Conservation (phyloP, 202 grass and related monocot genomes). For the Setaria viridis region DNA sequence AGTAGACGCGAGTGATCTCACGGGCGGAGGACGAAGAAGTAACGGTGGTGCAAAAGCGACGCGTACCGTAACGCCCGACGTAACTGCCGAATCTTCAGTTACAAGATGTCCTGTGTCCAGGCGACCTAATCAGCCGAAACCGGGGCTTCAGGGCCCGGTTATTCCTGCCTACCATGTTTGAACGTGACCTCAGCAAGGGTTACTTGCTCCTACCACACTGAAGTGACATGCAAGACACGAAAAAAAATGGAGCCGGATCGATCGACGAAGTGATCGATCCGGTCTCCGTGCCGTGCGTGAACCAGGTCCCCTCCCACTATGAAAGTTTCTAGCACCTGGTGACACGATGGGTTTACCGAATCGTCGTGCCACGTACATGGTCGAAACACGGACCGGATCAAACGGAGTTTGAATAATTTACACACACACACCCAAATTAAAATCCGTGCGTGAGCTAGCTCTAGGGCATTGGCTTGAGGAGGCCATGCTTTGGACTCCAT, state of each 20-base stretch:
- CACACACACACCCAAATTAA: too few species aligned
- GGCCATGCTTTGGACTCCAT: too few species aligned
- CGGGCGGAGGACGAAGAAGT: neutral
- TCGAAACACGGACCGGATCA: neutral
- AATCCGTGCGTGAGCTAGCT: too few species aligned
- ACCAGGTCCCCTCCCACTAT: neutral
- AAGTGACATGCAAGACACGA: slow-evolving; percentile 39
- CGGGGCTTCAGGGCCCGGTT: neutral
- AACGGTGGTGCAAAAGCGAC: slow-evolving; percentile 53
- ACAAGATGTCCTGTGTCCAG: slow-evolving; percentile 20
- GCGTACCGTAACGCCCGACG: neutral
- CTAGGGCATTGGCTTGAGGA: too few species aligned
- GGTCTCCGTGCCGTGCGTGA: neutral
- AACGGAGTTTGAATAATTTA: too few species aligned
- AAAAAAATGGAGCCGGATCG: neutral
- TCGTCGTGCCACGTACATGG: neutral
- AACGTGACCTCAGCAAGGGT: slow-evolving; percentile 42
- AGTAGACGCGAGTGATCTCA: neutral
- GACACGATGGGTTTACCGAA: neutral
- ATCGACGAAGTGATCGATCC: neutral
- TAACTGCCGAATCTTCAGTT: slow-evolving; percentile 37
- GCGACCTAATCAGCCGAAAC: slow-evolving; percentile 41
- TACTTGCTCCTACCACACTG: neutral
- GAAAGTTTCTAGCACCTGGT: neutral
- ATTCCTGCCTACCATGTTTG: slow-evolving; percentile 50